Percentiles rank a stretch among this genome's conserved stretches.
These are phyloP conservation scores for Paxillus ammoniavirescens DNA, from an alignment of 768 basidiomycete genomes.

Conservation along the genomic window DNA sequence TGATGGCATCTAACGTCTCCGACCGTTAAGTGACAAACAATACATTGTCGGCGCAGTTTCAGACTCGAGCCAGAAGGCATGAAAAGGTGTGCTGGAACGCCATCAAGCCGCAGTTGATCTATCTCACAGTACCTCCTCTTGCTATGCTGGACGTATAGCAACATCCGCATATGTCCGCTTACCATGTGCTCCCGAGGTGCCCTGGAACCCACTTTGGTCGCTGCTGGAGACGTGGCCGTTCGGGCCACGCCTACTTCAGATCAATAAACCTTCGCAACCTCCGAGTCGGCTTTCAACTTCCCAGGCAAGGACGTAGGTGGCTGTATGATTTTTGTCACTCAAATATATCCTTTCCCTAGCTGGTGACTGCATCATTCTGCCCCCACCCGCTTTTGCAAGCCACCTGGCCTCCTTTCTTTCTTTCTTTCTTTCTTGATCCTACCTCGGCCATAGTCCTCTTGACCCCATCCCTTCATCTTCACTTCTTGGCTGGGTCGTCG, in stretches of 20 bases:
- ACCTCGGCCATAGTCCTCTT: not conserved
- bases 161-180: not conserved
- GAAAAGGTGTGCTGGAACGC: too few relatives aligned
- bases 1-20: too few relatives aligned
- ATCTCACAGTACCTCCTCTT: too few relatives aligned
- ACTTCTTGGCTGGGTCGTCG: conserved; percentile 3
- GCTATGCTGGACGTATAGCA: not conserved
- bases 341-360: not conserved
- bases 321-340: too few relatives aligned
- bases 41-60: too few relatives aligned
- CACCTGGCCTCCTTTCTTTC: conserved; percentile 4
- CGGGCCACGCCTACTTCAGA: too few relatives aligned
- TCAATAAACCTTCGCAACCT: not conserved
- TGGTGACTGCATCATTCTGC: not conserved
- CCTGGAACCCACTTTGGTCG: not conserved
- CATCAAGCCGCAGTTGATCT: too few relatives aligned
- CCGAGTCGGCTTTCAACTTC: too few relatives aligned
- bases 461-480: conserved; percentile 18
- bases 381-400: not conserved
- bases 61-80: too few relatives aligned
- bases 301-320: too few relatives aligned
- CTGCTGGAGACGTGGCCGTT: not conserved
- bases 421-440: too few relatives aligned
- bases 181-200: not conserved
- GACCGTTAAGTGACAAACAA: too few relatives aligned